Conservation (phyloP, 805 yeast species). For the Ogataea nitratoaversa region DNA sequence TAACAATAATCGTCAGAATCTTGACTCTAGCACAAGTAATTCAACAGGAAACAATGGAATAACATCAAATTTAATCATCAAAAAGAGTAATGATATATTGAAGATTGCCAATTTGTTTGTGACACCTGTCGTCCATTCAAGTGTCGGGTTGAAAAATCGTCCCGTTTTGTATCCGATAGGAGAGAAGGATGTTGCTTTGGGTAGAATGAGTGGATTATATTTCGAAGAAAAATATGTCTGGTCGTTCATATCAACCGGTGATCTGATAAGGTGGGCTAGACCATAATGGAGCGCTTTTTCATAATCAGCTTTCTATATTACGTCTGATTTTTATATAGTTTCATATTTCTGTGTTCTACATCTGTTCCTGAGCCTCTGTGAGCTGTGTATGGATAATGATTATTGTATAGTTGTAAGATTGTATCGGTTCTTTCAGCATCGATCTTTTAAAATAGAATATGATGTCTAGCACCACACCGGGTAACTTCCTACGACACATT, state of each 20-base stretch:
- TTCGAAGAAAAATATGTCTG: slow-evolving; percentile 31
- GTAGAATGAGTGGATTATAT: slow-evolving; percentile 30
- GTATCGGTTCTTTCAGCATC: too few relatives aligned
- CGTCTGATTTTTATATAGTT: too few relatives aligned
- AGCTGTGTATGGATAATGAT: too few relatives aligned
- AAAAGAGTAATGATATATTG: neutral
- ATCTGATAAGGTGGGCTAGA: slow-evolving; percentile 36
- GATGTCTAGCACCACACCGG: too few relatives aligned
- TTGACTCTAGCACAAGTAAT: neutral
- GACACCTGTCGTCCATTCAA: slow-evolving; percentile 21
- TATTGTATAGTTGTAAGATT: too few relatives aligned
- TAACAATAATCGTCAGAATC: too few relatives aligned
- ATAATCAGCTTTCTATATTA: too few relatives aligned
- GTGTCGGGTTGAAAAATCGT: slow-evolving; percentile 20
- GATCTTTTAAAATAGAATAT: too few relatives aligned
- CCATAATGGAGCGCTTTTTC: too few relatives aligned
- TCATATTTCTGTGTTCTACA: too few relatives aligned
- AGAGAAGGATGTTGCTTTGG: slow-evolving; percentile 29
- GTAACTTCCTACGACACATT: too few relatives aligned
- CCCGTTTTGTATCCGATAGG: slow-evolving; percentile 33
- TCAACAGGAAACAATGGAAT: slow-evolving; percentile 1
- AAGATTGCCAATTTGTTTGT: neutral
- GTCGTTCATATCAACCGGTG: slow-evolving; percentile 36
- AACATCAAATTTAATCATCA: slow-evolving; percentile 1
- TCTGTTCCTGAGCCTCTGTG: too few relatives aligned